Evolutionary conservation across 768 basidiomycete genomes (phyloP).

Genomic region (Xerocomellus intermedius): DNA sequence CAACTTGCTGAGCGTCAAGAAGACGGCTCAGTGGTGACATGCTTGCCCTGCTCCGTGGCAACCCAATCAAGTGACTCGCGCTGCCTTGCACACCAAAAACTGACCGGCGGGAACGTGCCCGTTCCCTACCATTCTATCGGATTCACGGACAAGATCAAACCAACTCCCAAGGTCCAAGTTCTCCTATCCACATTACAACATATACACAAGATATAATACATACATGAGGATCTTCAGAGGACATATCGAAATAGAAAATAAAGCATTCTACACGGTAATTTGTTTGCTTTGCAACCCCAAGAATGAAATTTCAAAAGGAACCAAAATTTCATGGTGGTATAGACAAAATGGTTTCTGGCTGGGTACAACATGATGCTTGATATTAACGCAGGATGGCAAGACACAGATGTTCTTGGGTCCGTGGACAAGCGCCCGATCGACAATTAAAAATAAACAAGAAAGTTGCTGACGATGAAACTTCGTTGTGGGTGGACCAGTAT

Average conservation of each 20-base stretch:
- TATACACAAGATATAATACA: conserved; percentile 22
- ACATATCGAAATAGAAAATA: conserved; percentile 20
- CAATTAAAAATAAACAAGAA: conserved; percentile 31
- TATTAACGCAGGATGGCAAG: conserved; percentile 22
- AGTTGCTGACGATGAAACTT: conserved; percentile 2
- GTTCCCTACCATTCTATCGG: not conserved
- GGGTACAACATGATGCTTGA: conserved; percentile 29
- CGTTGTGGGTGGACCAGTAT: conserved; percentile 1
- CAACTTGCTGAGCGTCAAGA: not conserved
- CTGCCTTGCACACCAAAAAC: not conserved
- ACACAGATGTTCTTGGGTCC: conserved; percentile 23
- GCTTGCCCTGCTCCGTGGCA: not conserved
- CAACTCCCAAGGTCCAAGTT: not conserved
- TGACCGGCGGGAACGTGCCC: too few species aligned
- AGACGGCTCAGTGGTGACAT: not conserved
- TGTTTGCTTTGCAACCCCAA: conserved; percentile 7
- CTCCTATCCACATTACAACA: not conserved
- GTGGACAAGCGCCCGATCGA: conserved; percentile 10
- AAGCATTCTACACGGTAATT: conserved; percentile 22
- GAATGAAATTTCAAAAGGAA: conserved; percentile 4
- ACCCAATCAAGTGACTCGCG: not conserved
- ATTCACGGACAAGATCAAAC: not conserved
- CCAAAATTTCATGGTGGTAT: conserved; percentile 26
- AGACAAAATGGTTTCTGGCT: conserved; percentile 14
- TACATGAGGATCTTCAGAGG: conserved; percentile 6